These are phyloP conservation scores for Plasmodium chabaudi DNA, from an alignment of 169 alveolate species.

Conservation along the genomic window DNA sequence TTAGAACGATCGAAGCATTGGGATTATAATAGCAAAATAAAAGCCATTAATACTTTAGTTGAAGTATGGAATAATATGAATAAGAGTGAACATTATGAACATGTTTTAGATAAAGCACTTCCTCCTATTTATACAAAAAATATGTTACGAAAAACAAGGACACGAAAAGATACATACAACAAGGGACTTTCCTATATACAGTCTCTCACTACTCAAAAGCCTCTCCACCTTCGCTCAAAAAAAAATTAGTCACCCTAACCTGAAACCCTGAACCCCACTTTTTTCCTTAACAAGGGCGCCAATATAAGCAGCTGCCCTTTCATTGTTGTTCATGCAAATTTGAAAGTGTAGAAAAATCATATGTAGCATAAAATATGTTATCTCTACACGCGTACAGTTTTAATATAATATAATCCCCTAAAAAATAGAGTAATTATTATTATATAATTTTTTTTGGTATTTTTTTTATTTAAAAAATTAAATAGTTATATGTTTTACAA, in stretches of 20 bases:
- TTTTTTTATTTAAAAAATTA: no score
- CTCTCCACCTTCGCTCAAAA: constrained; percentile 30
- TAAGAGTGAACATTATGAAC: constrained; percentile 78
- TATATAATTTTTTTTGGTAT: no score
- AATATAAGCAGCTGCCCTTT: no score
- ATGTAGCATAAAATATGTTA: no score
- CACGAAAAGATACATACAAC: constrained; percentile 82
- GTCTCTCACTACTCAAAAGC: constrained; percentile 80
- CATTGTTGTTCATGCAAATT: no score
- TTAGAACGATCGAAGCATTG: constrained; percentile 84
- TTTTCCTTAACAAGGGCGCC: no score
- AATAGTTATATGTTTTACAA: no score
- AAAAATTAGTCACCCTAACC: constrained; percentile 5
- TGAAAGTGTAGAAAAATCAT: no score
- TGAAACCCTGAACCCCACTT: no score
- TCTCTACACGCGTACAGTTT: no score
- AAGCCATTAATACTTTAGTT: constrained; percentile 83
- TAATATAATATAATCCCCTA: no score
- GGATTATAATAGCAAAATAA: constrained; percentile 86
- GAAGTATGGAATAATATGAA: constrained; percentile 85
- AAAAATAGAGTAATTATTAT: no score
- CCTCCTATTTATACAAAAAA: constrained; percentile 78
- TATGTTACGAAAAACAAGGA: constrained; percentile 72
- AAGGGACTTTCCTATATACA: constrained; percentile 80
- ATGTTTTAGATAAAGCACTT: constrained; percentile 78